These are phyloP conservation scores for Wallacemonas sp. DNA, from an alignment of 208 protist species.

Conservation along the genomic window DNA sequence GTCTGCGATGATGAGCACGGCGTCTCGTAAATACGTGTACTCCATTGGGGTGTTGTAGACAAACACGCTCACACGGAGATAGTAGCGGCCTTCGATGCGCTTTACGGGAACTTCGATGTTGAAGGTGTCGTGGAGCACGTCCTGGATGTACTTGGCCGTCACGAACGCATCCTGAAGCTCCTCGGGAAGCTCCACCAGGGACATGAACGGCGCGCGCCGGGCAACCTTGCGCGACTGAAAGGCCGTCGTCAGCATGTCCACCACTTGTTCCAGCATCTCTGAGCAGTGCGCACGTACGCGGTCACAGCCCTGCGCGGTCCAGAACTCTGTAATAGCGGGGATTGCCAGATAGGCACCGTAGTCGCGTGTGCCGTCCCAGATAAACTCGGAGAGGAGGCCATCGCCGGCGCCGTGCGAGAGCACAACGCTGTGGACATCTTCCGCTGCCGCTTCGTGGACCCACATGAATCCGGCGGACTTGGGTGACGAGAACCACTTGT, in stretches of 20 bases:
- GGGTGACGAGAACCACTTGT: constrained; percentile 91
- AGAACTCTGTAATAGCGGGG: constrained; percentile 79
- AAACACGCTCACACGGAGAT: constrained; percentile 85
- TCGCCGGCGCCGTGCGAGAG: constrained; percentile 87
- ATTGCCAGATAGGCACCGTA: constrained; percentile 84
- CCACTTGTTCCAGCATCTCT: constrained; percentile 46
- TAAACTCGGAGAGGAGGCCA: constrained; percentile 88
- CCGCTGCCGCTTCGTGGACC: constrained; percentile 42
- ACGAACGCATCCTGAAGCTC: constrained; percentile 59
- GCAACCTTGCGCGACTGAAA: constrained; percentile 72
- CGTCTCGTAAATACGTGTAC: constrained; percentile 82
- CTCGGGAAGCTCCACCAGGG: constrained; percentile 83
- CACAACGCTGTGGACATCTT: constrained; percentile 69
- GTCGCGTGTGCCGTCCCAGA: constrained; percentile 90
- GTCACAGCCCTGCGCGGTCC: constrained; percentile 57
- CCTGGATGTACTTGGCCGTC: constrained; percentile 81
- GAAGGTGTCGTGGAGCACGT: constrained; percentile 73
- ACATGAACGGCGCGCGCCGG: constrained; percentile 80
- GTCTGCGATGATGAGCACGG: constrained; percentile 55
- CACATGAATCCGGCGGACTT: constrained; percentile 91
- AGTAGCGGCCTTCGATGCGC: constrained; percentile 72
- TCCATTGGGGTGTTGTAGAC: constrained; percentile 89
- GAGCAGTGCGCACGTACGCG: constrained; percentile 63
- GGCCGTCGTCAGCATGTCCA: constrained; percentile 63
- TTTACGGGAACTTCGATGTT: constrained; percentile 90